These are phyloP conservation scores for Podaxis sp. DNA, from an alignment of 768 basidiomycete genomes.

Conservation along the genomic window DNA sequence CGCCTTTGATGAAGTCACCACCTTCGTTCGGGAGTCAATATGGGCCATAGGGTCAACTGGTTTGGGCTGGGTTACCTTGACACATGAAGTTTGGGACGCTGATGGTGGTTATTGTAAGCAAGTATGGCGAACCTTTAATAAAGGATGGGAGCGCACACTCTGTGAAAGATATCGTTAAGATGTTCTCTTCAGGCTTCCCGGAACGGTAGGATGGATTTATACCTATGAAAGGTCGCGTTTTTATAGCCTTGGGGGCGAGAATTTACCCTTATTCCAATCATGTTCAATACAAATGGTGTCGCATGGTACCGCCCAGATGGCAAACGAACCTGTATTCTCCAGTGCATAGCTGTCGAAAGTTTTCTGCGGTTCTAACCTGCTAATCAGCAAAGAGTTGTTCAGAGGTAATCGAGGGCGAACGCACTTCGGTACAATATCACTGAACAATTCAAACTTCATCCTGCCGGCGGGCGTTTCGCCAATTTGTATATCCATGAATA, in stretches of 20 bases:
- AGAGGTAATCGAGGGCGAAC: slow-evolving; percentile 18
- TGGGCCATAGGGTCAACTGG: neutral
- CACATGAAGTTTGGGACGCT: slow-evolving; percentile 96
- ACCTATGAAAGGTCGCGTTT: slow-evolving; percentile 89
- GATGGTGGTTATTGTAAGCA: slow-evolving; percentile 13
- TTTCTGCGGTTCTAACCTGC: slow-evolving; percentile 81
- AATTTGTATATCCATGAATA: slow-evolving; percentile 96
- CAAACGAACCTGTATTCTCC: slow-evolving; percentile 82
- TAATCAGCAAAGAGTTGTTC: neutral
- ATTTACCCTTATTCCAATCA: slow-evolving; percentile 46
- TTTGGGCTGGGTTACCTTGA: slow-evolving; percentile 53
- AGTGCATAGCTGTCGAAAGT: slow-evolving; percentile 95
- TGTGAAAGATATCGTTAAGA: slow-evolving; percentile 25
- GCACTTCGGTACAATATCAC: slow-evolving; percentile 92
- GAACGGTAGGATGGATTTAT: slow-evolving; percentile 19
- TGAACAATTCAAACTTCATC: slow-evolving; percentile 96
- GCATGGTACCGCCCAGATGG: neutral
- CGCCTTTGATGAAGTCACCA: slow-evolving; percentile 91
- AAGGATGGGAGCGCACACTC: slow-evolving; percentile 55
- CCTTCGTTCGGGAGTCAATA: slow-evolving; percentile 35
- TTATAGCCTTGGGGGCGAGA: slow-evolving; percentile 90
- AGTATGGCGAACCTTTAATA: neutral
- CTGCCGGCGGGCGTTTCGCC: slow-evolving; percentile 95
- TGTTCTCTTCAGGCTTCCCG: neutral
- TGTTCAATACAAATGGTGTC: neutral